Percentiles rank a stretch among this genome's conserved stretches.
Evolutionary conservation across 257 asterid species (phyloP).

Genomic region (Penstemon eatonii): DNA sequence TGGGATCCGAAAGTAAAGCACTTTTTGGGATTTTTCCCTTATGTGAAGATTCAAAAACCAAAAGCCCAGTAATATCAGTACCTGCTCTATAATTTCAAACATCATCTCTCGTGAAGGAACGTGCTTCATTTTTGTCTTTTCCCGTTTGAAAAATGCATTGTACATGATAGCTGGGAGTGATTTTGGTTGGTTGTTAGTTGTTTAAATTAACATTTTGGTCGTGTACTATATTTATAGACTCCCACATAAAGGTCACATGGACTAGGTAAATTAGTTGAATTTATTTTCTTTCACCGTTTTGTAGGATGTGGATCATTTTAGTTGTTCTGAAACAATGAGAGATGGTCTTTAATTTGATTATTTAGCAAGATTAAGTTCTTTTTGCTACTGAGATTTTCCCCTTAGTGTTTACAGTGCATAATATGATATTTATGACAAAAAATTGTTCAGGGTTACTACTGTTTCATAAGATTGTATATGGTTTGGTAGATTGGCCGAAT

Average conservation of each 20-base stretch:
- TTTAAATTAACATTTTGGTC: conserved; percentile 44
- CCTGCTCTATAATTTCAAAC: conserved; percentile 13
- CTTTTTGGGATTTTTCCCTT: conserved; percentile 65
- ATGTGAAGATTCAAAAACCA: conserved; percentile 77
- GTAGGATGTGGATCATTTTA: neutral
- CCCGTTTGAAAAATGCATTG: conserved; percentile 43
- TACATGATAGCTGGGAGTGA: conserved; percentile 51
- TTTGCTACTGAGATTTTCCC: no score
- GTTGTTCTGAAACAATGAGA: no score
- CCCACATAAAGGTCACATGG: conserved; percentile 38
- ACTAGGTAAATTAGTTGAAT: conserved; percentile 25
- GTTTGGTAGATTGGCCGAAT: no score
- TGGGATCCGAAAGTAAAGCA: conserved; percentile 76
- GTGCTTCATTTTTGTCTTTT: conserved; percentile 31
- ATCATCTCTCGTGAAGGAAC: conserved; percentile 20
- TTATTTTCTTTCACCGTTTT: conserved; percentile 17
- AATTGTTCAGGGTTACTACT: no score
- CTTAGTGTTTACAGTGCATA: no score
- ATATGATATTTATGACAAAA: no score
- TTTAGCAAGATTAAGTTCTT: no score
- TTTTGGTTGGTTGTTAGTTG: conserved; percentile 42
- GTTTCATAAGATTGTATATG: no score
- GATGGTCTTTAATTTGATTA: no score
- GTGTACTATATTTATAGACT: conserved; percentile 41
- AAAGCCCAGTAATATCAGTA: conserved; percentile 62